These are phyloP conservation scores for Paspalum notatum DNA, from an alignment of 176 grass and related monocot species.

Conservation along the genomic window DNA sequence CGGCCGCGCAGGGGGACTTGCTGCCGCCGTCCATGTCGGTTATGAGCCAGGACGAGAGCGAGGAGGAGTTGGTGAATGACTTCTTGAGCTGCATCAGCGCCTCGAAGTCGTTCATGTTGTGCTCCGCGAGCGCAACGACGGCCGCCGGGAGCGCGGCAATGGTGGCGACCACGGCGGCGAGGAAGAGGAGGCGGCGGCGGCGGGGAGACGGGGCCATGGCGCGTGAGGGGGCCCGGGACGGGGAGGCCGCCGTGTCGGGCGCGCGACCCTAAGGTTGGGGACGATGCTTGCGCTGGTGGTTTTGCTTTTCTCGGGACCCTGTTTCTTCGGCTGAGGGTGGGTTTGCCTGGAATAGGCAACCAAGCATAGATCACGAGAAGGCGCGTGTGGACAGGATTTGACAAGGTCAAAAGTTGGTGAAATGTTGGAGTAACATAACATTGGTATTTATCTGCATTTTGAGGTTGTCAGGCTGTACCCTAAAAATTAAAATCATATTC, in stretches of 20 bases:
- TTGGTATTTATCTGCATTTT: too few relatives aligned
- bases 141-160: neutral
- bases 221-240: constrained; percentile 28
- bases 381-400: neutral
- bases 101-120: constrained; percentile 35
- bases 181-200: constrained; percentile 21
- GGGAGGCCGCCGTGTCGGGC: constrained; percentile 52
- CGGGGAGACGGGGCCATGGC: constrained; percentile 45
- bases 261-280: constrained; percentile 42
- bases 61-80: constrained; percentile 76
- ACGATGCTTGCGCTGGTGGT: constrained; percentile 29
- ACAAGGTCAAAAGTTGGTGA: too few relatives aligned
- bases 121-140: neutral
- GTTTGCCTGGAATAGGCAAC: constrained; percentile 35
- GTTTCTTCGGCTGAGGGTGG: constrained; percentile 26
- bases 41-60: constrained; percentile 70
- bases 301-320: constrained; percentile 39
- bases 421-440: too few relatives aligned
- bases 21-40: constrained; percentile 39
- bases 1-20: constrained; percentile 49
- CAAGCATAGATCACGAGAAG: constrained; percentile 42
- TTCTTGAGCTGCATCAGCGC: constrained; percentile 73
- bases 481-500: too few relatives aligned
- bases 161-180: neutral
- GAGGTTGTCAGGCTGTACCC: too few relatives aligned